Percentiles rank a stretch among this genome's conserved stretches.
Conservation (phyloP, 495 filamentous ascomycete genomes). For the Penicillium bialowiezense region DNA sequence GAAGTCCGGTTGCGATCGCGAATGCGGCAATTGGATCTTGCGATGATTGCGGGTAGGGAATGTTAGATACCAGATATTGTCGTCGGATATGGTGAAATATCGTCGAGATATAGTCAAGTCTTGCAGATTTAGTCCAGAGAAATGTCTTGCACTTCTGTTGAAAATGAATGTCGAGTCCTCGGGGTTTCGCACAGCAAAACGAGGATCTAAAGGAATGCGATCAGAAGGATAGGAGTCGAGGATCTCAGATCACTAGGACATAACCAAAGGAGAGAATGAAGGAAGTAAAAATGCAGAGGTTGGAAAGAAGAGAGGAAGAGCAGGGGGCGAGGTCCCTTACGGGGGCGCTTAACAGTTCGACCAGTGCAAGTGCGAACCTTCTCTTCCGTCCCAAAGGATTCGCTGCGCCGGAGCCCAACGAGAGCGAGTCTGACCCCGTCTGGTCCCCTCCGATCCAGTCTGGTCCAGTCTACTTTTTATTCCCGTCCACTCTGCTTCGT, state of each 20-base stretch:
- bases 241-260: constrained; percentile 44
- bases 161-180: constrained; percentile 22
- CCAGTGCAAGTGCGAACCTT: constrained; percentile 1
- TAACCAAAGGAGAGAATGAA: constrained; percentile 28
- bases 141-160: constrained; percentile 16
- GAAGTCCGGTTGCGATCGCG: constrained; percentile 3
- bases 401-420: neutral
- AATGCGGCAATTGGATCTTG: constrained; percentile 11
- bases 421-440: neutral
- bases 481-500: too few relatives aligned
- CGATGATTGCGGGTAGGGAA: constrained; percentile 35
- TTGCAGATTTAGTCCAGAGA: constrained; percentile 5
- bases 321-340: constrained; percentile 15
- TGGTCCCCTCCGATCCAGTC: too few relatives aligned
- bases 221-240: constrained; percentile 41
- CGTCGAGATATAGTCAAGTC: too few relatives aligned
- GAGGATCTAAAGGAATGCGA: constrained; percentile 29
- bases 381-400: neutral
- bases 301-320: constrained; percentile 9
- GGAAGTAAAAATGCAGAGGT: constrained; percentile 19
- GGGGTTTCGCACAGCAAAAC: constrained; percentile 32
- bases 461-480: too few relatives aligned
- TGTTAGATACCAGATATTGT: constrained; percentile 2
- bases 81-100: too few relatives aligned
- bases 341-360: constrained; percentile 13